Percentiles rank a stretch among this genome's conserved stretches.
phyloP scores from a whole-genome alignment of 2,329 filamentous ascomycete genomes.

The Pyrenophora teres region DNA sequence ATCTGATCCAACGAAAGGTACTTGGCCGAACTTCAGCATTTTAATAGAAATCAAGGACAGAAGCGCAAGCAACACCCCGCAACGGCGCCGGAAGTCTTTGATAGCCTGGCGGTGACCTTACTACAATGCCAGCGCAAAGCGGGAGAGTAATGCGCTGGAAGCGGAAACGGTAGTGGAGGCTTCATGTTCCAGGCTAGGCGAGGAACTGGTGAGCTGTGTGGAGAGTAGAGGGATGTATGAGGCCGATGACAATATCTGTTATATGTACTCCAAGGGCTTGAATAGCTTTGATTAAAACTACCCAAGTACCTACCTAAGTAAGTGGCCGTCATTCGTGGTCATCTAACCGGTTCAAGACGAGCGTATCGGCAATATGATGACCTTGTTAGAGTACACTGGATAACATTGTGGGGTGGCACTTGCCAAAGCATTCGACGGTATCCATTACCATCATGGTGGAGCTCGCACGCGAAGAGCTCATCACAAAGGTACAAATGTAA shows the following conservation, averaged over 20 bases:
- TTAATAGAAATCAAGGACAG: neutral
- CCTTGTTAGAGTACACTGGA: too few relatives aligned
- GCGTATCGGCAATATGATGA: too few relatives aligned
- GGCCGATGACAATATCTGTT: too few relatives aligned
- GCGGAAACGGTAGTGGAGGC: neutral
- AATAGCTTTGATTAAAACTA: too few relatives aligned
- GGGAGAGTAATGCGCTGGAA: neutral
- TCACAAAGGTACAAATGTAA: neutral
- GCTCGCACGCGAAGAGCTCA: neutral
- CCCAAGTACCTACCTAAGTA: too few relatives aligned
- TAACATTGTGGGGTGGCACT: too few relatives aligned
- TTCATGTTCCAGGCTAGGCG: neutral
- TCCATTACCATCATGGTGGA: neutral
- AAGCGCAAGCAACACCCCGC: neutral
- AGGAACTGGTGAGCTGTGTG: too few relatives aligned
- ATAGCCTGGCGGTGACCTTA: slow-evolving; percentile 5
- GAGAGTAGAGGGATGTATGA: too few relatives aligned
- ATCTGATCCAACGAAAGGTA: neutral
- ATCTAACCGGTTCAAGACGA: too few relatives aligned
- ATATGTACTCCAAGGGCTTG: too few relatives aligned
- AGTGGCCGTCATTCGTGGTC: too few relatives aligned
- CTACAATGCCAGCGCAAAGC: neutral
- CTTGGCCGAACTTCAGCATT: neutral
- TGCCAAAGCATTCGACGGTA: too few relatives aligned
- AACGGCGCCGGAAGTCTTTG: slow-evolving; percentile 5